phyloP scores from a whole-genome alignment of 352 stramenopile genomes.

The Phytophthora uliginosa region DNA sequence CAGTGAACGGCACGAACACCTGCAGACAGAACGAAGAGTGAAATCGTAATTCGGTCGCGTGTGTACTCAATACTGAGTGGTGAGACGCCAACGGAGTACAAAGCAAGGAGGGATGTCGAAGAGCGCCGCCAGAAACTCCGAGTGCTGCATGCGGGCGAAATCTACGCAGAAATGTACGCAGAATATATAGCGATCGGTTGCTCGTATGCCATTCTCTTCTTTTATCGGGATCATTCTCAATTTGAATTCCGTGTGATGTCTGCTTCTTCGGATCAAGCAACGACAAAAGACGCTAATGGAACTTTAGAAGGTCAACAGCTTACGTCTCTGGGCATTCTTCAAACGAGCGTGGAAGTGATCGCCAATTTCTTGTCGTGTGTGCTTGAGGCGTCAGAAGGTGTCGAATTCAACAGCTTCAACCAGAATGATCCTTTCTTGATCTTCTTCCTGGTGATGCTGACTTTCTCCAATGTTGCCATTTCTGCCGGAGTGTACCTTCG shows the following conservation, averaged over 20 bases:
- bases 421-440: conserved; percentile 44
- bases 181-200: conserved; percentile 60
- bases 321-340: conserved; percentile 12
- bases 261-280: conserved; percentile 10
- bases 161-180: conserved; percentile 54
- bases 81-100: conserved; percentile 10
- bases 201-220: conserved; percentile 43
- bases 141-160: conserved; percentile 35
- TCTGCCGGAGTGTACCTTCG: conserved; percentile 26
- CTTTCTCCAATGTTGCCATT: conserved; percentile 31
- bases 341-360: conserved; percentile 30
- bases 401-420: conserved; percentile 25
- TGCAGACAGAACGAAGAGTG: conserved; percentile 9
- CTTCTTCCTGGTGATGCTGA: conserved; percentile 41
- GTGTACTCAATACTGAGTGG: not conserved
- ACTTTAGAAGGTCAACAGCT: not conserved
- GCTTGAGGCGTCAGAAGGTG: conserved; percentile 26
- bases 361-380: conserved; percentile 35
- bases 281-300: not conserved
- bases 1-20: not conserved
- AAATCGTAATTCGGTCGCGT: conserved; percentile 2
- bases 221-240: conserved; percentile 44
- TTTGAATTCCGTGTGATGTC: conserved; percentile 19
- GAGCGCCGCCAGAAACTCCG: conserved; percentile 14
- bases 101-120: conserved; percentile 5